A percentile compares a stretch with the other conserved stretches of the same genome.
Evolutionary conservation across 805 yeast genomes (phyloP).

Genomic region (Lachancea cidri): DNA sequence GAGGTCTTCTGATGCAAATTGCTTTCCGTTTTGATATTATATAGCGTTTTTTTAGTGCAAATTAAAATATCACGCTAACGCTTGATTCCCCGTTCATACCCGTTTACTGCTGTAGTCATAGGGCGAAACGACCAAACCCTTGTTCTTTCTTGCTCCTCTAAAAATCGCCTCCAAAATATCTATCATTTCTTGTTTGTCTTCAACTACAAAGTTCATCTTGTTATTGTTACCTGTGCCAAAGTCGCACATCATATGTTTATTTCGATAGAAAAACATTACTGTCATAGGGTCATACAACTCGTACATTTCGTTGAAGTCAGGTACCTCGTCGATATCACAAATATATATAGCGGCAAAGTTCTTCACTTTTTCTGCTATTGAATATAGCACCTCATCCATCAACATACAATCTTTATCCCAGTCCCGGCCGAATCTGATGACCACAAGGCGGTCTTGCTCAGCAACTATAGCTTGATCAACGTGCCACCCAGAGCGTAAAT

Average conservation of each 20-base stretch:
- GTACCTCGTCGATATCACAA: constrained; percentile 84
- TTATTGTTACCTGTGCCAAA: constrained; percentile 98
- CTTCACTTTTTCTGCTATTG: constrained; percentile 74
- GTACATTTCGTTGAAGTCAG: constrained; percentile 68
- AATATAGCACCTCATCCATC: constrained; percentile 82
- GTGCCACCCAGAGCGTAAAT: constrained; percentile 86
- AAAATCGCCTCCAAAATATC: constrained; percentile 87
- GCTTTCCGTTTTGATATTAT: too few species aligned
- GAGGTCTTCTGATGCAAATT: too few species aligned
- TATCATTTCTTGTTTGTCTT: constrained; percentile 81
- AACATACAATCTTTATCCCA: constrained; percentile 72
- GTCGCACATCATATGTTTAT: constrained; percentile 97
- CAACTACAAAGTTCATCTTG: constrained; percentile 76
- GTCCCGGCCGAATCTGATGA: constrained; percentile 84
- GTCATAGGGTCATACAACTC: constrained; percentile 74
- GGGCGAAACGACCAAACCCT: constrained; percentile 86
- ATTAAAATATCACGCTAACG: neutral
- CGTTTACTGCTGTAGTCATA: constrained; percentile 50
- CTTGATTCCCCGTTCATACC: constrained; percentile 6
- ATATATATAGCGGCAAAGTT: constrained; percentile 86
- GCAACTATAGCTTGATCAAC: constrained; percentile 94
- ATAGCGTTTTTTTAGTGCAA: too few species aligned
- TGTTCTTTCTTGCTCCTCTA: constrained; percentile 88
- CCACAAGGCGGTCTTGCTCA: constrained; percentile 87
- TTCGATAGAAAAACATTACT: constrained; percentile 87